A percentile compares a stretch with the other conserved stretches of the same genome.
Evolutionary conservation across 108 stramenopile genomes (phyloP).

Genomic region (Hondaea fermentalgiana): DNA sequence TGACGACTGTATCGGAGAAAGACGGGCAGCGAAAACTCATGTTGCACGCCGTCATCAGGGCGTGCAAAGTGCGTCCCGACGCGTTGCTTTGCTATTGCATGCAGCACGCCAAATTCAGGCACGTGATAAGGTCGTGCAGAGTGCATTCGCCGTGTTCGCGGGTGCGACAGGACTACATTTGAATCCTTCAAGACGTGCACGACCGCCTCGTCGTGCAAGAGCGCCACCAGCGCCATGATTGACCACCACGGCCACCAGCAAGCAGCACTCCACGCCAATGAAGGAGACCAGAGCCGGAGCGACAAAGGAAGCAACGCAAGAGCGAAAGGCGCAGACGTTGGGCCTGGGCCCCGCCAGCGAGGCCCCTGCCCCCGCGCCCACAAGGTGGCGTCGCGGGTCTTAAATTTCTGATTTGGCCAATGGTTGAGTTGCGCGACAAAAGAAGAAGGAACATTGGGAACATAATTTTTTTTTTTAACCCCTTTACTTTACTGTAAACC

Average conservation of each 20-base stretch:
- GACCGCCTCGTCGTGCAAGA: neutral
- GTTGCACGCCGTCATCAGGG: neutral
- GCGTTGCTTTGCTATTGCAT: neutral
- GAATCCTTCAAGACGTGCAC: neutral
- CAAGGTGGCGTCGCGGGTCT: no score
- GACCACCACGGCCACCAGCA: neutral
- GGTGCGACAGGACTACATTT: neutral
- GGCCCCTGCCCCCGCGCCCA: no score
- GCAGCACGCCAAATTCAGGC: neutral
- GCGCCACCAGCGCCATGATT: neutral
- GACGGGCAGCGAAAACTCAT: neutral
- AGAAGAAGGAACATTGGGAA: no score
- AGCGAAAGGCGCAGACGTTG: no score
- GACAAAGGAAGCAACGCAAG: no score
- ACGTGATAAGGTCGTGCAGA: neutral
- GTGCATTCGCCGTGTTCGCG: neutral
- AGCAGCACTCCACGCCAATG: neutral
- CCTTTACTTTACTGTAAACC: no score
- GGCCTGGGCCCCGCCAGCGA: no score
- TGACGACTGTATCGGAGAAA: neutral
- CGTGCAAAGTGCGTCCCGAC: neutral
- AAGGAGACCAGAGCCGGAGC: neutral
- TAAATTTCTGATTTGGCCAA: no score
- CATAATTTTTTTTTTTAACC: no score
- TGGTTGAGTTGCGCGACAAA: no score